These are phyloP conservation scores for Neopestalotiopsis clavispora DNA, from an alignment of 2,329 filamentous ascomycete genomes.

Conservation along the genomic window DNA sequence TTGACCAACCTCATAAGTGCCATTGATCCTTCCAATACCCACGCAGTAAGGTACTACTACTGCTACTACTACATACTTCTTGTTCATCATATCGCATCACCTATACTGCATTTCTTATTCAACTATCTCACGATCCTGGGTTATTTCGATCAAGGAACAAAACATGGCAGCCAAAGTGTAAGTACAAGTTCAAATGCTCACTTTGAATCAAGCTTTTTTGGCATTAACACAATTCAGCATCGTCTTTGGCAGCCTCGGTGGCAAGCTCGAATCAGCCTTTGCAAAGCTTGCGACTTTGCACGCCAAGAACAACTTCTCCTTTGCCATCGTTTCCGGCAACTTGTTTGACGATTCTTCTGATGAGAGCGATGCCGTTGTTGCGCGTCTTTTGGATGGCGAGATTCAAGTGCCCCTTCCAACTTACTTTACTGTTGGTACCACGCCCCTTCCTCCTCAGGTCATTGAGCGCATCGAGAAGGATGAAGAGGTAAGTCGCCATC, in stretches of 20 bases:
- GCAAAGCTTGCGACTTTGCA: slow-evolving; percentile 82
- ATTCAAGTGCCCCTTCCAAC: slow-evolving; percentile 80
- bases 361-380: slow-evolving; percentile 63
- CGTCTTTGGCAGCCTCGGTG: slow-evolving; percentile 83
- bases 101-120: background rate
- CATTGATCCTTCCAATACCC: background rate
- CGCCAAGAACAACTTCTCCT: slow-evolving; percentile 84
- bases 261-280: slow-evolving; percentile 77
- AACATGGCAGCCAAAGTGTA: slow-evolving; percentile 57
- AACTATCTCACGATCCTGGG: background rate
- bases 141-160: slow-evolving; percentile 25
- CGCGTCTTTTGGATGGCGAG: slow-evolving; percentile 71
- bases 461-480: slow-evolving; percentile 75
- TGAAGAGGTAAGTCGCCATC: slow-evolving; percentile 51
- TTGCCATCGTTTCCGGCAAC: slow-evolving; percentile 84
- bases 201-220: background rate
- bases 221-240: slow-evolving; percentile 55
- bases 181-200: slow-evolving; percentile 24
- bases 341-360: slow-evolving; percentile 66
- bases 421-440: slow-evolving; percentile 85
- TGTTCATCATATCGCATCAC: background rate
- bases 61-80: too few relatives aligned
- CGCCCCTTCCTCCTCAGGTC: slow-evolving; percentile 72
- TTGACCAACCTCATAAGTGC: slow-evolving; percentile 1
- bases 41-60: background rate